Conservation (phyloP, 2,329 filamentous ascomycete species). For the Colletotrichum sp. region DNA sequence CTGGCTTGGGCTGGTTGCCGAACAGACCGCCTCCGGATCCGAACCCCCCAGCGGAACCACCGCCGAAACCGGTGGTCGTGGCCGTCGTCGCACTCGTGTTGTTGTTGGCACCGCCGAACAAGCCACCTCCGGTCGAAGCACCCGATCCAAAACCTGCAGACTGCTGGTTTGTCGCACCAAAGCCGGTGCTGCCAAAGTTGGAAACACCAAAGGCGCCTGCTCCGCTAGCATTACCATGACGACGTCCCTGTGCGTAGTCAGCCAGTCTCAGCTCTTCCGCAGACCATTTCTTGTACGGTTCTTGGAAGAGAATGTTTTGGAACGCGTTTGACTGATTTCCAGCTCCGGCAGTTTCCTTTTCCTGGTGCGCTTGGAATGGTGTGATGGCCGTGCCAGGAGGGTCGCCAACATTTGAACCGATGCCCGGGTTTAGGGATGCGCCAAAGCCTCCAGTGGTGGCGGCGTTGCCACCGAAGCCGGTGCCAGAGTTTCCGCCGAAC, state of each 20-base stretch:
- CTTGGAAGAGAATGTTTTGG: slow-evolving; percentile 81
- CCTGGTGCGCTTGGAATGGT: slow-evolving; percentile 72
- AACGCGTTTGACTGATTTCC: slow-evolving; percentile 66
- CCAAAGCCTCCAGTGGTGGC: slow-evolving; percentile 47
- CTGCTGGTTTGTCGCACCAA: slow-evolving; percentile 46
- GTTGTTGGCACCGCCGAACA: slow-evolving; percentile 43
- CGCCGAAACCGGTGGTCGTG: slow-evolving; percentile 22
- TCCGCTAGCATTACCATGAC: slow-evolving; percentile 81
- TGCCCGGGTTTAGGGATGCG: slow-evolving; percentile 50
- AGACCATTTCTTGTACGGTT: slow-evolving; percentile 87
- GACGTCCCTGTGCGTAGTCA: slow-evolving; percentile 88
- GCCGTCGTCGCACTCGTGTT: slow-evolving; percentile 12
- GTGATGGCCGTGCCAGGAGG: slow-evolving; percentile 72
- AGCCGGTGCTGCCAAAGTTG: slow-evolving; percentile 53
- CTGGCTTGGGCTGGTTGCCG: slow-evolving; percentile 32
- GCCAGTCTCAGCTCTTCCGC: slow-evolving; percentile 82
- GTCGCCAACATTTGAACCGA: slow-evolving; percentile 58
- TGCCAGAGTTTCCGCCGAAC: slow-evolving; percentile 48
- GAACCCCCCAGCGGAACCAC: slow-evolving; percentile 39
- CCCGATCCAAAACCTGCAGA: slow-evolving; percentile 45
- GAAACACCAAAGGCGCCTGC: slow-evolving; percentile 83
- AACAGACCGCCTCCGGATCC: slow-evolving; percentile 46
- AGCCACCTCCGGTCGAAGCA: slow-evolving; percentile 32
- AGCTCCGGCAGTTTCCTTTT: slow-evolving; percentile 72
- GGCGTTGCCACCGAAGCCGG: slow-evolving; percentile 41